phyloP scores from a whole-genome alignment of 1,284 basidiomycete genomes.

The Cryptococcus jaspeensis region DNA sequence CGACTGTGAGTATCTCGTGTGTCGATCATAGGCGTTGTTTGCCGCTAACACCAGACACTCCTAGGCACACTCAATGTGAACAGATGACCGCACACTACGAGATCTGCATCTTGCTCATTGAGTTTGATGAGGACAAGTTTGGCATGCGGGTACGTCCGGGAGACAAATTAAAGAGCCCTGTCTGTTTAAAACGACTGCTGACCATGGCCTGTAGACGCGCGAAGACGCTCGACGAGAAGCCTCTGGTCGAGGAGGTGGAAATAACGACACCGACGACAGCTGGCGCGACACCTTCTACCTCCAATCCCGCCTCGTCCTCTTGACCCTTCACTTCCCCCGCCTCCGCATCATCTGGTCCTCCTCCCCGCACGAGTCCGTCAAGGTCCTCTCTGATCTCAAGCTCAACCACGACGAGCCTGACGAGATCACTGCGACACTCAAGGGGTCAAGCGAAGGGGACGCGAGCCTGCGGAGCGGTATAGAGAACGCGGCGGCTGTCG shows the following conservation, averaged over 20 bases:
- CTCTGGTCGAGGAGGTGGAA: constrained; percentile 39
- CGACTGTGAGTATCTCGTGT: constrained; percentile 68
- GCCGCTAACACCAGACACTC: background rate
- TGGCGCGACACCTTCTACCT: constrained; percentile 56
- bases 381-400: constrained; percentile 93
- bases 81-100: constrained; percentile 96
- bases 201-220: constrained; percentile 52
- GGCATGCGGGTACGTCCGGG: constrained; percentile 68
- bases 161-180: background rate
- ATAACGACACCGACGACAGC: constrained; percentile 17
- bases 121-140: constrained; percentile 98
- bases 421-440: constrained; percentile 65
- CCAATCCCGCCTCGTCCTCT: constrained; percentile 86
- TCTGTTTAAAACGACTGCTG: background rate
- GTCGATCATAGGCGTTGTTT: background rate
- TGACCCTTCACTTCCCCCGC: constrained; percentile 85
- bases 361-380: constrained; percentile 85
- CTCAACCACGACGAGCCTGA: constrained; percentile 80
- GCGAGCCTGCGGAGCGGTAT: constrained; percentile 24
- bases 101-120: constrained; percentile 90
- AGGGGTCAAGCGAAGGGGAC: constrained; percentile 60
- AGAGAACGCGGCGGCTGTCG: constrained; percentile 46
- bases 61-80: constrained; percentile 94
- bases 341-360: constrained; percentile 96
- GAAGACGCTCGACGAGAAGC: constrained; percentile 56